Evolutionary conservation across 75 land plant genomes (phyloP), one percentile per base, ranked within the genome.

Genomic region (Larix kaempferi): DNA sequence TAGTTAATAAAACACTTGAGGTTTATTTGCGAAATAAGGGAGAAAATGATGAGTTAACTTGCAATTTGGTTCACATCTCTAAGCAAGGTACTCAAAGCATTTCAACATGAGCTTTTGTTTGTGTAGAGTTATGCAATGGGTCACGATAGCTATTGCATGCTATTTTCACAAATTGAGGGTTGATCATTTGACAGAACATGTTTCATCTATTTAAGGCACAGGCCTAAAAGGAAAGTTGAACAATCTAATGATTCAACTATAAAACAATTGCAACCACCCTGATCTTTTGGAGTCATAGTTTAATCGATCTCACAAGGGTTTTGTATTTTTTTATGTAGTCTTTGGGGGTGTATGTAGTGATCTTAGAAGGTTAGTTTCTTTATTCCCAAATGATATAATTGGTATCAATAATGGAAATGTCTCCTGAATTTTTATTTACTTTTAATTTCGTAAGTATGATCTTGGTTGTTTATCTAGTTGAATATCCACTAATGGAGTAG

Each of bases 181-280:
- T 41, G 56, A 73, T 19, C n/a, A 44, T 14, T 41, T 73, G 2
- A 4, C 35, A 49, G 7, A 17, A 52, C 35, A 5, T 49, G 5
- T 19, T 75, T 72, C n/a, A 44, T 27, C 72, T 69, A 2, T 33
- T 27, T 14, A 87, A 92, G 90, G 77, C n/a, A 57, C 49, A 78
- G 83, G 80, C 6, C 71, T 84, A 64, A 92, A 81, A 85, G 59
- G 76, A 35, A 87, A 77, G 82, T 86, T 95, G 33, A 86, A 84
- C 59, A 78, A 78, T 74, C 59, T 86, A 17, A 54, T 80, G 62
- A 84, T 86, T 76, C 88, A 86, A 76, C 89, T 95, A 7, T 73
- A 96, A 73, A 96, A 96, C 78, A 96, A 92, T 80, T 94, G 94
- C 87, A 90, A 91, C 79, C 97, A 93, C 87, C 99, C 99, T 82